Conservation (phyloP, 306 rosid species). For the Macrotyloma uniflorum region DNA sequence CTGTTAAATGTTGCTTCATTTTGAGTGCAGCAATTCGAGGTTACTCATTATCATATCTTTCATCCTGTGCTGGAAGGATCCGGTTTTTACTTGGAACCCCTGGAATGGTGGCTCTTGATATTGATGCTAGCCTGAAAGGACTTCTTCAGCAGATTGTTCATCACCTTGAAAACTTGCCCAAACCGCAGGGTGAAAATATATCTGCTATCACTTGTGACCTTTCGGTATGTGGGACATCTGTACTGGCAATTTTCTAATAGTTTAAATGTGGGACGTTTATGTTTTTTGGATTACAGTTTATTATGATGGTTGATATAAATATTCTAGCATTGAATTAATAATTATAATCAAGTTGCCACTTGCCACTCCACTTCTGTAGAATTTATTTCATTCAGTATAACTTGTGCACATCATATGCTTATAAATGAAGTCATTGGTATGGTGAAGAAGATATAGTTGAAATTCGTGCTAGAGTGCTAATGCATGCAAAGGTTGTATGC, state of each 20-base stretch:
- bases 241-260: conserved; percentile 18
- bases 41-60: conserved; percentile 90
- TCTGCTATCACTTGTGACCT: conserved; percentile 89
- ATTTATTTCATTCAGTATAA: conserved; percentile 28
- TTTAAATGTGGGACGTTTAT: conserved; percentile 20
- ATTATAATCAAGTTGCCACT: conserved; percentile 24
- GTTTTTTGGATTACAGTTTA: conserved; percentile 23
- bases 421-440: conserved; percentile 4
- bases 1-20: conserved; percentile 31
- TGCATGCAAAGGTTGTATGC: conserved; percentile 29
- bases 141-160: conserved; percentile 79
- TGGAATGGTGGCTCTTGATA: conserved; percentile 98
- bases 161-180: conserved; percentile 92
- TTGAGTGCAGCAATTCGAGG: conserved; percentile 93
- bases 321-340: conserved; percentile 17
- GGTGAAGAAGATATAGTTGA: conserved; percentile 23
- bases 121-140: conserved; percentile 82
- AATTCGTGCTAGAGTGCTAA: conserved; percentile 24
- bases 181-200: conserved; percentile 90
- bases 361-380: conserved; percentile 1
- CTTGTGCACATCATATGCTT: conserved; percentile 7
- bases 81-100: conserved; percentile 92
- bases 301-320: conserved; percentile 6
- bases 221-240: conserved; percentile 69
- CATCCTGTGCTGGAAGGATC: conserved; percentile 92